These are phyloP conservation scores for Pseudomicrostroma phylloplanum DNA, from an alignment of 1,284 basidiomycete species.

Conservation along the genomic window DNA sequence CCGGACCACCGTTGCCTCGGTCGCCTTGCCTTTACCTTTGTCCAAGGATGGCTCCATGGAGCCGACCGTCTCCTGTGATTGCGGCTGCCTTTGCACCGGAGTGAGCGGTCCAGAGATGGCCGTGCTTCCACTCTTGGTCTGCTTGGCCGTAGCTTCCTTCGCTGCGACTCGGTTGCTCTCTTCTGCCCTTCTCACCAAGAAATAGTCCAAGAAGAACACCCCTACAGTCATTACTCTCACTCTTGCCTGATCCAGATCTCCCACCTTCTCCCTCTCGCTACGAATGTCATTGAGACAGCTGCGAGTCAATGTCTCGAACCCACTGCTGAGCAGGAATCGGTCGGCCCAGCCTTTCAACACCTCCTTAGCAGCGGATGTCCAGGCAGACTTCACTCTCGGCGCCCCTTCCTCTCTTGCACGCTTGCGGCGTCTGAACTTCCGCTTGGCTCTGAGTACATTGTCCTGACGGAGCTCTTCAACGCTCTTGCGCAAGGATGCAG, in stretches of 20 bases:
- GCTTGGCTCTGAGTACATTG: constrained; percentile 23
- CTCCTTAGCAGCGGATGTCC: constrained; percentile 32
- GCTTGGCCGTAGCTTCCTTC: neutral
- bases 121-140: neutral
- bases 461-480: constrained; percentile 33
- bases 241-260: constrained; percentile 42
- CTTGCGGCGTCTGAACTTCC: constrained; percentile 24
- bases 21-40: too few relatives aligned
- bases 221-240: constrained; percentile 42
- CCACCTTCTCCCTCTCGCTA: constrained; percentile 44
- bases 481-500: constrained; percentile 32
- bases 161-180: neutral
- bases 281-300: constrained; percentile 46
- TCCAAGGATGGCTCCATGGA: too few relatives aligned
- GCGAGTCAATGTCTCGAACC: constrained; percentile 35
- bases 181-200: constrained; percentile 26
- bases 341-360: constrained; percentile 41
- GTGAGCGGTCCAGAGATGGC: neutral
- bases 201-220: constrained; percentile 47
- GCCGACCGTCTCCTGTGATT: neutral
- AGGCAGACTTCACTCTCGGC: constrained; percentile 26
- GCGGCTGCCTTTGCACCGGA: constrained; percentile 10
- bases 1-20: too few relatives aligned
- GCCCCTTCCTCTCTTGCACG: constrained; percentile 39
- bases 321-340: constrained; percentile 35